These are phyloP conservation scores for Omphalea diandra DNA, from an alignment of 441 rosid genomes.

Conservation along the genomic window DNA sequence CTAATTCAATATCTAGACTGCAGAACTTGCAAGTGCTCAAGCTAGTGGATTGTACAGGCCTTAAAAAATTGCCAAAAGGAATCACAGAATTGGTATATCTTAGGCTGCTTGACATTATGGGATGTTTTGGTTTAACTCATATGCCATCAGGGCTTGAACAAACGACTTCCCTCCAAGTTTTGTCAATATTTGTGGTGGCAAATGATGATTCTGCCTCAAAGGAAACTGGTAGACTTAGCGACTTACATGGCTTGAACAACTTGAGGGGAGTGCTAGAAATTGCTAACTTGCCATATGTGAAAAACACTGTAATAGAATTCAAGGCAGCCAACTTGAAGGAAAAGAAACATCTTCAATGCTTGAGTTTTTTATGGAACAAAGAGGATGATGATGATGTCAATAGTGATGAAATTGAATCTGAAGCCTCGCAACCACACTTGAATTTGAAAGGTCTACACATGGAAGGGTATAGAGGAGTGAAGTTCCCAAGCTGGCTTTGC, in stretches of 20 bases:
- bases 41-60: neutral
- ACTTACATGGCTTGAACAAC: neutral
- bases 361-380: neutral
- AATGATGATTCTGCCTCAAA: neutral
- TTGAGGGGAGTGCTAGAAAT: neutral
- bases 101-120: slow-evolving; percentile 5
- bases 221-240: neutral
- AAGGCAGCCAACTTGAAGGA: neutral
- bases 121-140: neutral
- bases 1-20: neutral
- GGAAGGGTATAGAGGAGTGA: neutral
- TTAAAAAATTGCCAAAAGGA: slow-evolving; percentile 14
- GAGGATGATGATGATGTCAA: neutral
- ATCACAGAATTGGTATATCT: slow-evolving; percentile 19
- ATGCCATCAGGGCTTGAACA: slow-evolving; percentile 28
- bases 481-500: slow-evolving; percentile 17
- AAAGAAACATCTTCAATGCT: neutral
- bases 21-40: slow-evolving; percentile 7
- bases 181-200: slow-evolving; percentile 17
- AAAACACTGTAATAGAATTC: neutral
- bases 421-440: slow-evolving; percentile 4
- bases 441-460: neutral
- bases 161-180: slow-evolving; percentile 13
- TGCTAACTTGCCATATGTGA: neutral
- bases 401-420: neutral